A percentile compares a stretch with the other conserved stretches of the same genome.
These are phyloP conservation scores for Fragaria iinumae DNA, from an alignment of 306 rosid genomes.

Conservation along the genomic window DNA sequence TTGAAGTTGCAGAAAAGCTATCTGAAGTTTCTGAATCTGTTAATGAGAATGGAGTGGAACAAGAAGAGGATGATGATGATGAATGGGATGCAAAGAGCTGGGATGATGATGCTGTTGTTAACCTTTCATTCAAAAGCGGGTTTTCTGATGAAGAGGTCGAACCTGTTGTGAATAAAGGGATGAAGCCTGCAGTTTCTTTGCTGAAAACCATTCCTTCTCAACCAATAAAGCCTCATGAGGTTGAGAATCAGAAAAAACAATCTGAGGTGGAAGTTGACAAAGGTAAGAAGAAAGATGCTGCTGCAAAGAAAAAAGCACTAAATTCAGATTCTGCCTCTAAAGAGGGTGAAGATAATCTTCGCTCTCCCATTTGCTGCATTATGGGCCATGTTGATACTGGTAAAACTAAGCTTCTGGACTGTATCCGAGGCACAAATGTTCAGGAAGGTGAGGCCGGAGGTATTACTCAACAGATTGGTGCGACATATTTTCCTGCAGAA, in stretches of 20 bases:
- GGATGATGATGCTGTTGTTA: constrained; percentile 81
- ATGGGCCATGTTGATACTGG: constrained; percentile 99
- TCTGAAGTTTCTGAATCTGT: constrained; percentile 52
- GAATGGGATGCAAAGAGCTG: constrained; percentile 98
- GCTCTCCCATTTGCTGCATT: constrained; percentile 97
- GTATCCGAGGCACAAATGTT: constrained; percentile 91
- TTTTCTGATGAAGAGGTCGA: constrained; percentile 90
- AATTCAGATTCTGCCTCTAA: constrained; percentile 40
- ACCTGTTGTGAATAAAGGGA: constrained; percentile 42
- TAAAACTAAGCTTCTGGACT: constrained; percentile 90
- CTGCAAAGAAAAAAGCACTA: constrained; percentile 27
- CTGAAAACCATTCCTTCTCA: constrained; percentile 40
- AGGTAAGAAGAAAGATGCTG: constrained; percentile 31
- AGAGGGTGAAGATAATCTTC: constrained; percentile 66
- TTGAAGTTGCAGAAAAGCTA: constrained; percentile 43
- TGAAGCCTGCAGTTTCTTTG: constrained; percentile 39
- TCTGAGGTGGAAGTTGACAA: constrained; percentile 38
- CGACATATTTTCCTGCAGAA: constrained; percentile 90
- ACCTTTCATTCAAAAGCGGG: constrained; percentile 54
- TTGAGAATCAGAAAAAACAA: constrained; percentile 38
- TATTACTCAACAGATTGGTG: constrained; percentile 97
- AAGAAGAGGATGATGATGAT: constrained; percentile 58
- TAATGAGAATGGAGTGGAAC: constrained; percentile 56
- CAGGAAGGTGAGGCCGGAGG: constrained; percentile 99
- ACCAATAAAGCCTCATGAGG: constrained; percentile 34